Conservation (phyloP, 345 rosid species). For the Eucalyptus guilfoylei region DNA sequence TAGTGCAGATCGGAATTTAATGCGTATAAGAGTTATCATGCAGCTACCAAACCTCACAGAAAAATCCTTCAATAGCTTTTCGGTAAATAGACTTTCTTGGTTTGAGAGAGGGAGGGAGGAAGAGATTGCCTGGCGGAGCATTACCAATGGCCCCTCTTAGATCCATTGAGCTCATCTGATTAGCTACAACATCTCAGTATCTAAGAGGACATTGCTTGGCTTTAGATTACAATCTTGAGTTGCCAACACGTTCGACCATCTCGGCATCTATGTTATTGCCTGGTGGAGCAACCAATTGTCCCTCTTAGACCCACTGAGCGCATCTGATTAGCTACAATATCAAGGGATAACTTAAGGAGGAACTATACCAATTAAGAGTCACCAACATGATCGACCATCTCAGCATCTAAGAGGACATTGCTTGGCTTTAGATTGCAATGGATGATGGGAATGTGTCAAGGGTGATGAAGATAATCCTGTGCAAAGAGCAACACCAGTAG, state of each 20-base stretch:
- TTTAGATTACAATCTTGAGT: neutral
- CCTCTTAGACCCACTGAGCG: too few relatives aligned
- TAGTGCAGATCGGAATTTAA: neutral
- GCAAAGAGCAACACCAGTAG: neutral
- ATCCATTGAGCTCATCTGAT: neutral
- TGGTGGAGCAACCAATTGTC: too few relatives aligned
- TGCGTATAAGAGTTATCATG: too few relatives aligned
- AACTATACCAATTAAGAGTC: too few relatives aligned
- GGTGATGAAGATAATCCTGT: neutral
- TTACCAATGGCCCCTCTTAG: neutral
- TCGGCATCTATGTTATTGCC: neutral
- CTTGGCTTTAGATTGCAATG: neutral
- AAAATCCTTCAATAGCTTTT: too few relatives aligned
- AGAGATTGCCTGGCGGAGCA: neutral
- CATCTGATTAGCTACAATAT: too few relatives aligned
- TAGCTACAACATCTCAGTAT: neutral
- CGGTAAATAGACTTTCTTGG: too few relatives aligned
- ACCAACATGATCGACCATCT: neutral
- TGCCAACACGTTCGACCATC: accelerated
- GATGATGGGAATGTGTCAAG: accelerated
- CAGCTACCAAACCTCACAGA: too few relatives aligned
- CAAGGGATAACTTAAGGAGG: too few relatives aligned
- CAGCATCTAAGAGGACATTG: neutral
- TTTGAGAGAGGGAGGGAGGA: too few relatives aligned
- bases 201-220: too few relatives aligned